phyloP scores from a whole-genome alignment of 768 basidiomycete genomes.

The Termitomyces sp. region DNA sequence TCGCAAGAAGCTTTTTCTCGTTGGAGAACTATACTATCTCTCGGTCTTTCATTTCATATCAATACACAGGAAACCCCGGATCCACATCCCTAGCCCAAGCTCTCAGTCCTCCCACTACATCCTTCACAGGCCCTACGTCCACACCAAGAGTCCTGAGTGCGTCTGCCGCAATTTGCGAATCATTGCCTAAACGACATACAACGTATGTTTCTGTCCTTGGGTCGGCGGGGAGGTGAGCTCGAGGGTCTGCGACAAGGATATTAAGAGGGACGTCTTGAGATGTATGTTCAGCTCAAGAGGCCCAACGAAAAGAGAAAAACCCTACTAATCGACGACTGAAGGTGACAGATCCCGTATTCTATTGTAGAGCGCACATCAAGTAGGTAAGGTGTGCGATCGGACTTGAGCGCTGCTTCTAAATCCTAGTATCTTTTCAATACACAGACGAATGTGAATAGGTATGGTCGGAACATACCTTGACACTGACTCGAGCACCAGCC shows the following conservation, averaged over 20 bases:
- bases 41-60: conserved; percentile 10
- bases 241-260: conserved; percentile 60
- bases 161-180: conserved; percentile 84
- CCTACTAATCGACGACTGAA: conserved; percentile 71
- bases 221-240: conserved; percentile 31
- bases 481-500: conserved; percentile 39
- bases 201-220: conserved; percentile 43
- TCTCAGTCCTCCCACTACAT: conserved; percentile 78
- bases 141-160: conserved; percentile 42
- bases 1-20: neutral
- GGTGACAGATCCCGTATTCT: conserved; percentile 85
- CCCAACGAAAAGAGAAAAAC: neutral
- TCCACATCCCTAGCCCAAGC: conserved; percentile 82
- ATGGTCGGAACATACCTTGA: conserved; percentile 32
- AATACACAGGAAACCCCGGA: conserved; percentile 78
- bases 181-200: conserved; percentile 88
- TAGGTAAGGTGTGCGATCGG: conserved; percentile 32
- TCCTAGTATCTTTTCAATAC: conserved; percentile 16
- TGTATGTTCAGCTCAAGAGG: neutral
- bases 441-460: neutral
- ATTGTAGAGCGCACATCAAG: conserved; percentile 78
- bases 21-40: neutral
- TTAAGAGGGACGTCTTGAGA: conserved; percentile 63
- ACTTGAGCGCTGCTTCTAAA: conserved; percentile 28
- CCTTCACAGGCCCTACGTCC: conserved; percentile 40